A percentile compares a stretch with the other conserved stretches of the same genome.
Evolutionary conservation across 352 stramenopile genomes (phyloP).

Genomic region (Globisporangium emineosum): DNA sequence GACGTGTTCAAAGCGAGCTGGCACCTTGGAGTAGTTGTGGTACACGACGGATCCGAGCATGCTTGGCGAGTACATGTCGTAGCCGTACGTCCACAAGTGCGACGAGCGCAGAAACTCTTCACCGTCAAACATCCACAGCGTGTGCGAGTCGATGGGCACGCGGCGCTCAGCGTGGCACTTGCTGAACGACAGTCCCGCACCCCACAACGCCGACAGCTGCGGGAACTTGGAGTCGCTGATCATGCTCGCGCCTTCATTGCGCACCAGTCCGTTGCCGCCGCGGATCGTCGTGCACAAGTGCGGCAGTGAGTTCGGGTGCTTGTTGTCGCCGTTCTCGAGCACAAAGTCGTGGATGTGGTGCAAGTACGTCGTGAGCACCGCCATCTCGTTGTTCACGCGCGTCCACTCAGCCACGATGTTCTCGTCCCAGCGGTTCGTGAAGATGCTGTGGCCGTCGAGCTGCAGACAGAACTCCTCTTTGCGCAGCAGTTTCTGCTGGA

Average conservation of each 20-base stretch:
- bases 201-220: conserved; percentile 72
- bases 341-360: conserved; percentile 84
- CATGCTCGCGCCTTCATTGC: conserved; percentile 78
- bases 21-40: conserved; percentile 76
- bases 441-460: conserved; percentile 83
- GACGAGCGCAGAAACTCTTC: conserved; percentile 67
- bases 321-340: conserved; percentile 77
- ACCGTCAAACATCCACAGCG: conserved; percentile 75
- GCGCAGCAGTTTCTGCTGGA: conserved; percentile 74
- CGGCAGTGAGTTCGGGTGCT: conserved; percentile 46
- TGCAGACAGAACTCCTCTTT: conserved; percentile 85
- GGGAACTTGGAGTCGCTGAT: conserved; percentile 71
- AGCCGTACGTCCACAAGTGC: conserved; percentile 60
- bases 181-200: conserved; percentile 75
- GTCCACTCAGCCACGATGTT: conserved; percentile 73
- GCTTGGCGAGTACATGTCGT: conserved; percentile 71
- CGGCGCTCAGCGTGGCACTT: conserved; percentile 82
- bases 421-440: conserved; percentile 82
- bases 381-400: conserved; percentile 80
- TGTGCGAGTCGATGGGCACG: conserved; percentile 74
- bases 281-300: conserved; percentile 77
- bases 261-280: conserved; percentile 61
- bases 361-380: conserved; percentile 75
- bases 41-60: conserved; percentile 57
- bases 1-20: conserved; percentile 57